Percentiles rank a stretch among this genome's conserved stretches.
phyloP scores from a whole-genome alignment of 805 yeast species.

The Vanderwaltozyma verrucispora region DNA sequence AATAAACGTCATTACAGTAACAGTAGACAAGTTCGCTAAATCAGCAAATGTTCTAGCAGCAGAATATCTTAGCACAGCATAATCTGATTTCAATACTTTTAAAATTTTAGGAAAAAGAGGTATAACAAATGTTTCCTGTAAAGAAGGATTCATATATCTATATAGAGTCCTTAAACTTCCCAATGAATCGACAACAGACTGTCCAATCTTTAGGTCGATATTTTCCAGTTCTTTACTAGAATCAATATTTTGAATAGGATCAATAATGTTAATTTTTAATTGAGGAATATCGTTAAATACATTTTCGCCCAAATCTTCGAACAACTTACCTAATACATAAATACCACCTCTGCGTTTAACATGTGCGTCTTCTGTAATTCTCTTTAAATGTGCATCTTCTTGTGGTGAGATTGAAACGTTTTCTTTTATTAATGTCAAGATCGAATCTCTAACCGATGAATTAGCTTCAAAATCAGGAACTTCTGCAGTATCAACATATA shows the following conservation, averaged over 20 bases:
- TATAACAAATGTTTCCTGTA: slow-evolving; percentile 35
- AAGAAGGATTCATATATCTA: slow-evolving; percentile 42
- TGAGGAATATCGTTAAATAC: slow-evolving; percentile 58
- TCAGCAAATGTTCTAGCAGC: slow-evolving; percentile 84
- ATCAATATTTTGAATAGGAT: slow-evolving; percentile 41
- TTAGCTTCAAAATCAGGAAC: slow-evolving; percentile 85
- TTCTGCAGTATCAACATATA: slow-evolving; percentile 92
- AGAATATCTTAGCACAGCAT: slow-evolving; percentile 78
- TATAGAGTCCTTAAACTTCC: slow-evolving; percentile 71
- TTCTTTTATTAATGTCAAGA: slow-evolving; percentile 71
- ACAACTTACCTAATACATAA: slow-evolving; percentile 51
- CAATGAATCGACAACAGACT: slow-evolving; percentile 72
- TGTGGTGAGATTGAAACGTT: slow-evolving; percentile 54
- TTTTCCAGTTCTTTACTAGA: slow-evolving; percentile 21
- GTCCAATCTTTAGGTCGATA: slow-evolving; percentile 48
- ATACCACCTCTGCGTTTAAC: slow-evolving; percentile 81
- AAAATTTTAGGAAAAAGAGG: slow-evolving; percentile 43
- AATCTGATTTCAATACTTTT: slow-evolving; percentile 51
- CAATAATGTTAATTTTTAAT: slow-evolving; percentile 52
- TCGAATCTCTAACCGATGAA: slow-evolving; percentile 33
- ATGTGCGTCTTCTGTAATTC: slow-evolving; percentile 60
- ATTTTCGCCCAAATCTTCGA: slow-evolving; percentile 40
- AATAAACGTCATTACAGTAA: slow-evolving; percentile 63
- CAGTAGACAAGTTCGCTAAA: slow-evolving; percentile 58
- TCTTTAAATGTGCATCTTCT: slow-evolving; percentile 50